phyloP scores from a whole-genome alignment of 2,329 filamentous ascomycete genomes.

The Cadophora sp. region DNA sequence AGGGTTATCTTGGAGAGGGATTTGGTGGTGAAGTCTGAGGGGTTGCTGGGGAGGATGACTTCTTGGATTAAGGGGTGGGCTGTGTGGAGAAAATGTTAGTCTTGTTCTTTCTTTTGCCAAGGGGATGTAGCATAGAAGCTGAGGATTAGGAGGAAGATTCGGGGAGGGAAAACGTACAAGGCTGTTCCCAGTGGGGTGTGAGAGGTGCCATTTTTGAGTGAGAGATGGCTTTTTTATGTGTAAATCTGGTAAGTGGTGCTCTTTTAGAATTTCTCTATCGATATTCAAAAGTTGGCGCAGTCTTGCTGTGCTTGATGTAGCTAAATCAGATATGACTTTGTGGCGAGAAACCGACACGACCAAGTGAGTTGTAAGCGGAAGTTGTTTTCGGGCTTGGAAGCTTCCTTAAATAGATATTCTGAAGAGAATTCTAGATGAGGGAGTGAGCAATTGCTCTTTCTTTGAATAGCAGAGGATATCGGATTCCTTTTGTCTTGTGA shows the following conservation, averaged over 20 bases:
- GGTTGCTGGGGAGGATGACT: constrained; percentile 55
- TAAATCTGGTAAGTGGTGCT: neutral
- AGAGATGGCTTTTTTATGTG: neutral
- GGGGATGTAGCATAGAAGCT: neutral
- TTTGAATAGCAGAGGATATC: neutral
- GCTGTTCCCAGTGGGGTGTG: constrained; percentile 64
- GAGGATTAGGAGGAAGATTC: neutral
- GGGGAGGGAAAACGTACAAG: constrained; percentile 47
- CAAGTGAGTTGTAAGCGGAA: neutral
- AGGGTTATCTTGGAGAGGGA: constrained; percentile 62
- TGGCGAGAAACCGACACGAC: neutral
- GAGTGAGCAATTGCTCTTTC: neutral
- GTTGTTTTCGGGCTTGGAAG: neutral
- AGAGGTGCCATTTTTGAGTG: constrained; percentile 56
- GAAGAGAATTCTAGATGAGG: neutral
- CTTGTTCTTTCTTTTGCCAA: no score
- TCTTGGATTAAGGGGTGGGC: constrained; percentile 63
- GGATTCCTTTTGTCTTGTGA: neutral
- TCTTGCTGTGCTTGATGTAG: neutral
- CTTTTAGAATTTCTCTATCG: neutral
- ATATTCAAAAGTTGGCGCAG: neutral
- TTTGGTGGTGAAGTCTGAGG: constrained; percentile 61
- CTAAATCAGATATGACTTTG: neutral
- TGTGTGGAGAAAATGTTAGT: neutral
- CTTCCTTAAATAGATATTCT: neutral